Base-by-base conservation (phyloP, 192 early-diverging fungal species). In the Coemansia sp. region DNA sequence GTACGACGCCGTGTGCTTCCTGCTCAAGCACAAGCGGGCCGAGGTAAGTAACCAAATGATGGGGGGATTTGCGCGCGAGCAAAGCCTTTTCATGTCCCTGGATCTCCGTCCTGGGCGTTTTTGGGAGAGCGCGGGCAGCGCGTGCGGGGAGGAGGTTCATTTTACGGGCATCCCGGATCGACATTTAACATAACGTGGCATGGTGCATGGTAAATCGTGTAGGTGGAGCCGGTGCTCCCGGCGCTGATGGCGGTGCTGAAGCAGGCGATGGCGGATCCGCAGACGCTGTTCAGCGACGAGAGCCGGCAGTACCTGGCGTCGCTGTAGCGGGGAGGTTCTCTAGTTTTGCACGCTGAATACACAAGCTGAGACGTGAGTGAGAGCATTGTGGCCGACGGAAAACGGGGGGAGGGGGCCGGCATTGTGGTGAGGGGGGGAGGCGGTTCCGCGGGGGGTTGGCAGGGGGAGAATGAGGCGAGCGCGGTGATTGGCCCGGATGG, bases 1-100 rank as follows among this genome's bases (percentile, higher is more conserved):
- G 20, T 89, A 85, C 60, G 70, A 87, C 50, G 78, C 85, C 12
- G 25, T 91, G 21, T 87, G 85, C 72, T 56, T 70, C 9, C 65
- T 91, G 52, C 81, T 91, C 58, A 58, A 58, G 25, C 65, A 58
- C 51, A 65, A 62, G 50, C 65, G 60, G 11, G 52, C 51, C 15
- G 63, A 69, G 56, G 77, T 79, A 67, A 75, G 71, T 44, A n/a
- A n/a, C n/a, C n/a, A n/a, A n/a, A n/a, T n/a, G n/a, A n/a, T n/a
- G n/a, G n/a, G n/a, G 36, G 36, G 15, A 39, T 39, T 39, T 39
- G 36, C 36, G n/a, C n/a, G n/a, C n/a, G n/a, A n/a, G n/a, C n/a
- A n/a, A n/a, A n/a, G n/a, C n/a, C n/a, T n/a, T n/a, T n/a, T n/a
- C n/a, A n/a, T n/a, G n/a, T n/a, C n/a, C n/a, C n/a, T n/a, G n/a